Evolutionary conservation across 345 rosid species (phyloP).

Genomic region (Combretum micranthum): DNA sequence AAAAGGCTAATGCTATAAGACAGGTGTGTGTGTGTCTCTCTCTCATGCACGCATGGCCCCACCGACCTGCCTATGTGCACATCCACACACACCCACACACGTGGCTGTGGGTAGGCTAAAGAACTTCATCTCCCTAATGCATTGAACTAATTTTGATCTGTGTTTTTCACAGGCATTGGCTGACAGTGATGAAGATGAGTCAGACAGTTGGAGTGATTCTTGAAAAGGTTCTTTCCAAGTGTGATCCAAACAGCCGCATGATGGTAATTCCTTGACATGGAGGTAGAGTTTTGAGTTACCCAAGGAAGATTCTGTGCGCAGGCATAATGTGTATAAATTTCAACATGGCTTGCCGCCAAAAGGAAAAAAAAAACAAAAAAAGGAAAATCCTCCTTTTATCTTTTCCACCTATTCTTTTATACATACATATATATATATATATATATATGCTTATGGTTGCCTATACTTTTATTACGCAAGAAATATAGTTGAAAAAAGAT

Average conservation of each 20-base stretch:
- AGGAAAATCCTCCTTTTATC: too few relatives aligned
- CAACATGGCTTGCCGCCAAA: neutral
- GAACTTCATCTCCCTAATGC: neutral
- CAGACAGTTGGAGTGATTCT: constrained; percentile 92
- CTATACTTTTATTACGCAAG: neutral
- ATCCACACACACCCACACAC: too few relatives aligned
- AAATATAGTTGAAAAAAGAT: constrained; percentile 1
- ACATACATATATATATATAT: too few relatives aligned
- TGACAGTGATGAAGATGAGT: constrained; percentile 95
- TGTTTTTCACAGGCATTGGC: constrained; percentile 61
- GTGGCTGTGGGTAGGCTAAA: neutral
- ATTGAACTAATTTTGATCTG: neutral
- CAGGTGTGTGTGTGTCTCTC: constrained; percentile 43
- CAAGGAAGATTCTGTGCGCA: neutral
- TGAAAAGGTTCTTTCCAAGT: constrained; percentile 15
- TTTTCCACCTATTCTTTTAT: neutral
- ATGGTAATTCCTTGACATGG: neutral
- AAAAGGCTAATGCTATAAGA: constrained; percentile 97
- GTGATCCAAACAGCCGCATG: neutral
- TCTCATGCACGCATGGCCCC: too few relatives aligned
- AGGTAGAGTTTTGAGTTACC: neutral
- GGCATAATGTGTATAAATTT: too few relatives aligned
- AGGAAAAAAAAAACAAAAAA: too few relatives aligned
- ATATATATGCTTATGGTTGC: neutral
- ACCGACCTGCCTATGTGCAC: too few relatives aligned